A percentile compares a stretch with the other conserved stretches of the same genome.
These are phyloP conservation scores for Pseudogymnoascus sp. DNA, from an alignment of 2,329 filamentous ascomycete genomes.

Conservation along the genomic window DNA sequence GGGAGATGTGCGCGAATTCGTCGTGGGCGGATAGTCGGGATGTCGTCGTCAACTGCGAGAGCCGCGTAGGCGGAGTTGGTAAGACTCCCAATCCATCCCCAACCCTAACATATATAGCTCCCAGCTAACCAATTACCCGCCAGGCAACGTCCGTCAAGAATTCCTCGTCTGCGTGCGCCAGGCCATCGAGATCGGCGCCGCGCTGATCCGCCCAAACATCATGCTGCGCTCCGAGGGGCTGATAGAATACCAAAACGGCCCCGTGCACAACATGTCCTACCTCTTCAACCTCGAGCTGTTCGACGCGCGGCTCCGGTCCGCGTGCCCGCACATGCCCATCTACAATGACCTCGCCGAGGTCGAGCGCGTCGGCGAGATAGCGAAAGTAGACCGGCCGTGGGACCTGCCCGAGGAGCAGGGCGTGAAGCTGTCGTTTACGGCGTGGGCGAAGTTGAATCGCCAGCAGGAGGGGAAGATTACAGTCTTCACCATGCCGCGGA, in stretches of 20 bases:
- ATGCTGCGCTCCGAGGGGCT: background rate
- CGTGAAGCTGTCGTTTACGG: background rate
- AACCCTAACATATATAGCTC: background rate
- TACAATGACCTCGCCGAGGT: slow-evolving; percentile 12
- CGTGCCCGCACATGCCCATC: slow-evolving; percentile 13
- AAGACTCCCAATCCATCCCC: background rate
- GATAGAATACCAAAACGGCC: background rate
- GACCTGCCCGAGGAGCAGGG: slow-evolving; percentile 15
- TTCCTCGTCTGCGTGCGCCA: background rate
- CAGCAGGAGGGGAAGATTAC: background rate
- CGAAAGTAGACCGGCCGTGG: slow-evolving; percentile 16
- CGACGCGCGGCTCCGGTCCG: slow-evolving; percentile 2
- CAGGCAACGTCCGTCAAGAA: background rate
- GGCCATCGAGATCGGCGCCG: background rate
- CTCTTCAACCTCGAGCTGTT: slow-evolving; percentile 13
- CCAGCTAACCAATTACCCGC: slow-evolving; percentile 5
- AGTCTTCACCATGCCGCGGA: background rate
- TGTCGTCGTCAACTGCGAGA: background rate
- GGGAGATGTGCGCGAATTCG: background rate
- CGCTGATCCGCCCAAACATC: background rate
- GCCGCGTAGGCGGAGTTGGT: background rate
- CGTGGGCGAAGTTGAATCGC: background rate
- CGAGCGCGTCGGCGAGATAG: slow-evolving; percentile 9
- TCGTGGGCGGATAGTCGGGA: background rate
- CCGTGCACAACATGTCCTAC: slow-evolving; percentile 8